Evolutionary conservation across 495 filamentous ascomycete genomes (phyloP).

Genomic region (Durotheca rogersii): DNA sequence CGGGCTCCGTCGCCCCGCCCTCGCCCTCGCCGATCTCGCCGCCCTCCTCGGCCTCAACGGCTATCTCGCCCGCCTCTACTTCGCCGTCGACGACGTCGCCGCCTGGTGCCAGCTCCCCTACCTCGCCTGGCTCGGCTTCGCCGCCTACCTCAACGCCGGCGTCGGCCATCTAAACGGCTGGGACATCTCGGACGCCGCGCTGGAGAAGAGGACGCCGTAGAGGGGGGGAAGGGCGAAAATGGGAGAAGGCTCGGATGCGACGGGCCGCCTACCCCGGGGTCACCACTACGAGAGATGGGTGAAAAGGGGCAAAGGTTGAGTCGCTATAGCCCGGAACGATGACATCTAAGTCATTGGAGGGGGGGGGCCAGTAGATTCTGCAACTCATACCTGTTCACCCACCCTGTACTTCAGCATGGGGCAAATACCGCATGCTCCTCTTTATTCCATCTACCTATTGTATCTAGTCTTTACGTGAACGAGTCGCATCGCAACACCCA

Average conservation of each 20-base stretch:
- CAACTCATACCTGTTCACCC: too few species aligned
- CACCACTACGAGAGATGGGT: too few species aligned
- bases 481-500: constrained; percentile 26
- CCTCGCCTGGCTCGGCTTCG: constrained; percentile 78
- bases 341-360: too few species aligned
- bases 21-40: constrained; percentile 74
- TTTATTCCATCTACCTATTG: not conserved
- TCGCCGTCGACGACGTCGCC: constrained; percentile 66
- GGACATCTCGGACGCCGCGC: constrained; percentile 52
- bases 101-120: constrained; percentile 78
- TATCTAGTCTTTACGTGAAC: constrained; percentile 4
- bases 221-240: too few species aligned
- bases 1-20: constrained; percentile 62
- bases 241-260: too few species aligned
- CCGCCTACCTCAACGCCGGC: constrained; percentile 73
- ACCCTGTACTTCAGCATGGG: too few species aligned
- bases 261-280: too few species aligned
- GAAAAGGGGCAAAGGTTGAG: too few species aligned
- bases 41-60: constrained; percentile 67
- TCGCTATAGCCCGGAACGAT: too few species aligned
- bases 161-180: constrained; percentile 75
- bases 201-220: constrained; percentile 30
- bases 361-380: too few species aligned
- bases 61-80: constrained; percentile 73
- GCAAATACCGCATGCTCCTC: not conserved